A percentile compares a stretch with the other conserved stretches of the same genome.
These are phyloP conservation scores for Rhodotorula sp. DNA, from an alignment of 1,284 basidiomycete genomes.

Conservation along the genomic window DNA sequence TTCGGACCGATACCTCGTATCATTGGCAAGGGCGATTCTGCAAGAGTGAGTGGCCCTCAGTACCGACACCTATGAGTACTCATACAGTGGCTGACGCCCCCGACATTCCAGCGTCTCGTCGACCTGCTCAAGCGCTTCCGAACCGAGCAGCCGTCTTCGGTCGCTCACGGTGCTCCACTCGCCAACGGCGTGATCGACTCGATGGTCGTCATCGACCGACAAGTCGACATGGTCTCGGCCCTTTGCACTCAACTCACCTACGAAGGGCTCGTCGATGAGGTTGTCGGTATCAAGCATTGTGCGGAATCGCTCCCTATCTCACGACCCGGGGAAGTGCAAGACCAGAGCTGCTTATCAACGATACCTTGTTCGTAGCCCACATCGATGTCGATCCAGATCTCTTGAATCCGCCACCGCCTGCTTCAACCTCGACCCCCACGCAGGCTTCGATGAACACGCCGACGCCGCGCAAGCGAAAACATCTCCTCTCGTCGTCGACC, in stretches of 20 bases:
- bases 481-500: conserved; percentile 56
- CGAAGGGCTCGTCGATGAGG: conserved; percentile 93
- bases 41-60: conserved; percentile 58
- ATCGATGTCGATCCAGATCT: conserved; percentile 83
- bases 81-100: conserved; percentile 52
- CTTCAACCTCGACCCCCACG: conserved; percentile 73
- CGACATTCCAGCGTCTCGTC: conserved; percentile 60
- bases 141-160: conserved; percentile 42
- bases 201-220: conserved; percentile 83
- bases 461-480: conserved; percentile 46
- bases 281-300: conserved; percentile 87
- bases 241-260: conserved; percentile 95
- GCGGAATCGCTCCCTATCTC: conserved; percentile 43
- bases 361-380: conserved; percentile 60
- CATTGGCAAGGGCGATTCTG: conserved; percentile 87
- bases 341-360: background rate
- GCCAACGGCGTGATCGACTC: conserved; percentile 65
- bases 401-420: conserved; percentile 52
- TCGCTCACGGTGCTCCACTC: conserved; percentile 25
- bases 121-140: conserved; percentile 66
- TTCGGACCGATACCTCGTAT: conserved; percentile 91
- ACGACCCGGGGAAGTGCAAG: background rate
- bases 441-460: conserved; percentile 31
- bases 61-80: background rate
- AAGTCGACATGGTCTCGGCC: conserved; percentile 93